Evolutionary conservation across 2,329 filamentous ascomycete genomes (phyloP).

Genomic region (Onygenales sp.): DNA sequence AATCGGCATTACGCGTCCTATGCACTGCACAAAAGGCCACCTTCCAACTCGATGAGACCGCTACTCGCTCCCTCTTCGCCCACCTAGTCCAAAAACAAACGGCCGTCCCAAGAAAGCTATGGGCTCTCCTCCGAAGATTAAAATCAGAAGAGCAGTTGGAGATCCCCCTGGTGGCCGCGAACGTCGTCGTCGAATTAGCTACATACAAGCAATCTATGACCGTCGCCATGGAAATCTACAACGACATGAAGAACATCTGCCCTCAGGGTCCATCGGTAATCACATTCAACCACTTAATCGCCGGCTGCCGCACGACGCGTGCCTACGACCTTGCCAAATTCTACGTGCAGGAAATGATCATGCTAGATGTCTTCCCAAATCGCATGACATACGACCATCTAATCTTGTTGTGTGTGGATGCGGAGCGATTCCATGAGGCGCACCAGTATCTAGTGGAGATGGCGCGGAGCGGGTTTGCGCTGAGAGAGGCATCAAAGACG

Average conservation of each 20-base stretch:
- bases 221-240: slow-evolving; percentile 51
- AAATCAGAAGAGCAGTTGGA: slow-evolving; percentile 34
- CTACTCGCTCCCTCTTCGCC: slow-evolving; percentile 54
- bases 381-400: slow-evolving; percentile 53
- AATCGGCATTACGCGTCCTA: slow-evolving; percentile 58
- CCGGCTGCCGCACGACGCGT: slow-evolving; percentile 35
- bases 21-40: slow-evolving; percentile 63
- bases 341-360: slow-evolving; percentile 52
- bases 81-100: slow-evolving; percentile 42
- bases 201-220: slow-evolving; percentile 36
- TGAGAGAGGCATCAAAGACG: slow-evolving; percentile 16
- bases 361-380: slow-evolving; percentile 45
- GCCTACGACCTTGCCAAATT: slow-evolving; percentile 51
- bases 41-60: slow-evolving; percentile 46
- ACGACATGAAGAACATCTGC: slow-evolving; percentile 46
- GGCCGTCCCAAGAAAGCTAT: slow-evolving; percentile 40
- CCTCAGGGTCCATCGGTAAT: slow-evolving; percentile 30
- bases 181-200: slow-evolving; percentile 43
- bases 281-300: slow-evolving; percentile 54
- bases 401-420: slow-evolving; percentile 46
- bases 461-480: slow-evolving; percentile 18
- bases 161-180: slow-evolving; percentile 41
- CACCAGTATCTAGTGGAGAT: slow-evolving; percentile 31
- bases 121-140: slow-evolving; percentile 49
- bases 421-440: slow-evolving; percentile 25